Evolutionary conservation across 2,329 filamentous ascomycete species (phyloP), one percentile per base, ranked within the genome.

Genomic region (Aspergillus spinulosporus): DNA sequence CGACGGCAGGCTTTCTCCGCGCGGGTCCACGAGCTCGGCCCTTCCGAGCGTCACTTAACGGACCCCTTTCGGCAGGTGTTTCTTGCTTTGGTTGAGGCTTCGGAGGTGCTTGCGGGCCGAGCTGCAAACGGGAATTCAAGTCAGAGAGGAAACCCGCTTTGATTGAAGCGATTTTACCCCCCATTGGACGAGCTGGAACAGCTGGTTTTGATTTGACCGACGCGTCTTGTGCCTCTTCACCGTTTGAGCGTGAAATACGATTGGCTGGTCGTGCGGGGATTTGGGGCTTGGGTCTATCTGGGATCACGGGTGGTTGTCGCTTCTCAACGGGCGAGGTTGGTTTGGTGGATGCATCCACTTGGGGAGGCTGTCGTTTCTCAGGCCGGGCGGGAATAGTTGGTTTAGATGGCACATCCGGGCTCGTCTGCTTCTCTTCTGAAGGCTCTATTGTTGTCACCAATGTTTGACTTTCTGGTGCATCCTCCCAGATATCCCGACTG

Each of bases 81-180:
- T 85, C 80, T 11, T 79, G 76, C 40, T 81, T 77, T 62, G 92
- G 88, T 67, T 89, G 87, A 63, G 89, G 88, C 78, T 91, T 92
- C 1, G 57, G 56, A 15, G 86, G 67, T 46, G 82, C 84, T 64
- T 90, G 87, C n/a, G 92, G 93, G 1, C 94, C 94, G 36, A 96
- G 77, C 68, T 91, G 88, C 29, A 99, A 80, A 48, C 92, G 88
- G 66, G 91, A 92, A 73, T 97, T 96, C 42, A 99, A 78, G 68
- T 97, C 93, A 45, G 87, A 92, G 82, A 99, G 86, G 73, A 99
- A 97, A 2, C 90, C 91, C 37, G 90, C 90, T 74, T 96, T 92
- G 32, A 99, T 78, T 26, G 90, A 89, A 12, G 92, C 91, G 70
- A 99, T 95, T 78, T 97, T 97, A 66, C 86, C 84, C 7, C 90